A percentile compares a stretch with the other conserved stretches of the same genome.
These are phyloP conservation scores for Scleroderma citrinum DNA, from an alignment of 768 basidiomycete genomes.

Conservation along the genomic window DNA sequence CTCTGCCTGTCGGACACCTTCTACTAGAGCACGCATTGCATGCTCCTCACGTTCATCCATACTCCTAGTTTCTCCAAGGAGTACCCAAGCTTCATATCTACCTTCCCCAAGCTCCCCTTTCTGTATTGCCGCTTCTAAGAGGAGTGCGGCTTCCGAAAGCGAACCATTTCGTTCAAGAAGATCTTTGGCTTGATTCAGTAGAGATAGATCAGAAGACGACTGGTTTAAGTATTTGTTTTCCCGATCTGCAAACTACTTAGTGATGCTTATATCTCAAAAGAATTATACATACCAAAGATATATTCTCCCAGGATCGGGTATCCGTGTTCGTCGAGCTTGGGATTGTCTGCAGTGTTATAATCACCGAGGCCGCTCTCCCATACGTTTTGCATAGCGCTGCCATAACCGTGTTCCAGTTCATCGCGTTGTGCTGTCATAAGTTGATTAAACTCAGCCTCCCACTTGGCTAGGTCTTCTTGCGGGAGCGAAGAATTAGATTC, in stretches of 20 bases:
- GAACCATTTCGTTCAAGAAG: constrained; percentile 80
- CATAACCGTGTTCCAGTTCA: constrained; percentile 59
- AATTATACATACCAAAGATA: constrained; percentile 57
- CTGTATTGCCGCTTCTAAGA: constrained; percentile 89
- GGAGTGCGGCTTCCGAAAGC: constrained; percentile 76
- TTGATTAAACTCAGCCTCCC: constrained; percentile 82
- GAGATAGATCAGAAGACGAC: constrained; percentile 34
- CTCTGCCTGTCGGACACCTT: constrained; percentile 67
- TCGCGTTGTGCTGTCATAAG: constrained; percentile 66
- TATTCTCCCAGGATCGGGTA: constrained; percentile 70
- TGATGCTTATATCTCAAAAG: background rate
- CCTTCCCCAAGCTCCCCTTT: constrained; percentile 74
- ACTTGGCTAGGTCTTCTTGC: constrained; percentile 62
- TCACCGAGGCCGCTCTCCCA: constrained; percentile 57
- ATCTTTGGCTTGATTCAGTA: too few species aligned
- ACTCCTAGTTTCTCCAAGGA: constrained; percentile 82
- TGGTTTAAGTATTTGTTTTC: constrained; percentile 67
- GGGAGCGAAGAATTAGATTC: constrained; percentile 53
- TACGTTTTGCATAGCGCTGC: constrained; percentile 53
- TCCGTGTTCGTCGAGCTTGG: constrained; percentile 65
- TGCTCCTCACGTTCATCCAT: constrained; percentile 87
- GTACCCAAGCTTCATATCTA: constrained; percentile 87
- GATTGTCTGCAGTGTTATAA: constrained; percentile 26
- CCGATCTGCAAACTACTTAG: constrained; percentile 41
- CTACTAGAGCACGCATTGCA: constrained; percentile 71